A percentile compares a stretch with the other conserved stretches of the same genome.
These are phyloP conservation scores for Earliella scabrosa DNA, from an alignment of 1,284 basidiomycete species.

Conservation along the genomic window DNA sequence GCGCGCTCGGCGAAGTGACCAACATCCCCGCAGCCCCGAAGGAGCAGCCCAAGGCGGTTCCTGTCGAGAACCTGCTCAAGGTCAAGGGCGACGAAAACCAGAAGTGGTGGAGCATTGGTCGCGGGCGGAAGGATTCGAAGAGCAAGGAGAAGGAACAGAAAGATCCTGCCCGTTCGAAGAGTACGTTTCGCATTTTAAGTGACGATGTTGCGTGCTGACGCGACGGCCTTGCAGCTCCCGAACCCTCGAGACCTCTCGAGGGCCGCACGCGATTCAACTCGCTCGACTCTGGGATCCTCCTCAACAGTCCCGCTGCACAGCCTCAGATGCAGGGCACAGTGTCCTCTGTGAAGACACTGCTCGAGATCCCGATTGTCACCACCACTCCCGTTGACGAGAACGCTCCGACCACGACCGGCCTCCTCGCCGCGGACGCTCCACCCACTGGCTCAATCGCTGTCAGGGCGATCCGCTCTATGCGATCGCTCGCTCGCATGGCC, in stretches of 20 bases:
- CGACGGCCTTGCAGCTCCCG: conserved; percentile 43
- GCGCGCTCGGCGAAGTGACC: conserved; percentile 56
- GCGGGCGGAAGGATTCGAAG: conserved; percentile 66
- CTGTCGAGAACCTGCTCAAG: conserved; percentile 39
- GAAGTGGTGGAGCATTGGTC: conserved; percentile 81
- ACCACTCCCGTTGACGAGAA: conserved; percentile 22
- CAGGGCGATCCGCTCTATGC: conserved; percentile 75
- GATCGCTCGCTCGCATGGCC: conserved; percentile 70
- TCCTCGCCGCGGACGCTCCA: conserved; percentile 39
- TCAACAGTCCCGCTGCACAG: conserved; percentile 35
- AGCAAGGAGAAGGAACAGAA: conserved; percentile 47
- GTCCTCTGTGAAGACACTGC: conserved; percentile 24
- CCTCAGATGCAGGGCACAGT: conserved; percentile 22
- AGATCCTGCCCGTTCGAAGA: conserved; percentile 43
- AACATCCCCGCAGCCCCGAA: conserved; percentile 47
- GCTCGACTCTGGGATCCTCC: conserved; percentile 60
- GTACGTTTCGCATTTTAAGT: conserved; percentile 38
- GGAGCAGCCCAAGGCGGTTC: conserved; percentile 30
- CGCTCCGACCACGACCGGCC: conserved; percentile 39
- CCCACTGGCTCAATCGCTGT: conserved; percentile 68
- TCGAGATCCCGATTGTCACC: conserved; percentile 19
- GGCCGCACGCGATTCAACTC: conserved; percentile 63
- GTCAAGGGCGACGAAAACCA: conserved; percentile 63
- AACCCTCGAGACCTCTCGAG: conserved; percentile 42
- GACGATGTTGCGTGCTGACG: background rate